These are phyloP conservation scores for Yamadazyma dushanensis DNA, from an alignment of 1,139 yeast species.

Conservation along the genomic window DNA sequence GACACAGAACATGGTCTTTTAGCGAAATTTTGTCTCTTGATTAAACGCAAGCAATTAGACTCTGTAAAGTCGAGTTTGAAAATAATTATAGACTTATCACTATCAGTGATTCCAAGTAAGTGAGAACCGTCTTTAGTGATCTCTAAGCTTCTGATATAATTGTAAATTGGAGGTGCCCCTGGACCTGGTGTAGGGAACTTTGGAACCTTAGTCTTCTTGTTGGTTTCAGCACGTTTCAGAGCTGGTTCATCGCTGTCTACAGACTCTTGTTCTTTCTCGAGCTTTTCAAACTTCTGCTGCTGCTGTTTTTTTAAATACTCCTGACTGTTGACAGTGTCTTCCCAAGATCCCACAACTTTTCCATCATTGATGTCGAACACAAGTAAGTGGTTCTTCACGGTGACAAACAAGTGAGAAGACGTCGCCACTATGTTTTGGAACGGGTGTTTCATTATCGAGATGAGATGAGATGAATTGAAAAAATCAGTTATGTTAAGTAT, in stretches of 20 bases:
- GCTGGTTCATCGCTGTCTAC: constrained; percentile 19
- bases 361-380: constrained; percentile 43
- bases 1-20: constrained; percentile 87
- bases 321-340: constrained; percentile 50
- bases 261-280: constrained; percentile 17
- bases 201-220: constrained; percentile 38
- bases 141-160: constrained; percentile 62
- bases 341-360: constrained; percentile 53
- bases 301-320: constrained; percentile 46
- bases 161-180: constrained; percentile 65
- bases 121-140: constrained; percentile 50
- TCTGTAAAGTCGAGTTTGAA: constrained; percentile 41
- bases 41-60: constrained; percentile 43
- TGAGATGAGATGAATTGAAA: constrained; percentile 12
- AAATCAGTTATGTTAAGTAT: background rate
- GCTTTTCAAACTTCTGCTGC: constrained; percentile 34
- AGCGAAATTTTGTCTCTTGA: constrained; percentile 76
- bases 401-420: constrained; percentile 51
- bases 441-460: constrained; percentile 72
- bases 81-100: constrained; percentile 77
- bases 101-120: constrained; percentile 73
- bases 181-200: constrained; percentile 65
- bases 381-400: constrained; percentile 57
- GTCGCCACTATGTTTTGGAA: constrained; percentile 53
- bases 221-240: constrained; percentile 29